phyloP scores from a whole-genome alignment of 2,329 filamentous ascomycete genomes.

The Fusarium sp. region DNA sequence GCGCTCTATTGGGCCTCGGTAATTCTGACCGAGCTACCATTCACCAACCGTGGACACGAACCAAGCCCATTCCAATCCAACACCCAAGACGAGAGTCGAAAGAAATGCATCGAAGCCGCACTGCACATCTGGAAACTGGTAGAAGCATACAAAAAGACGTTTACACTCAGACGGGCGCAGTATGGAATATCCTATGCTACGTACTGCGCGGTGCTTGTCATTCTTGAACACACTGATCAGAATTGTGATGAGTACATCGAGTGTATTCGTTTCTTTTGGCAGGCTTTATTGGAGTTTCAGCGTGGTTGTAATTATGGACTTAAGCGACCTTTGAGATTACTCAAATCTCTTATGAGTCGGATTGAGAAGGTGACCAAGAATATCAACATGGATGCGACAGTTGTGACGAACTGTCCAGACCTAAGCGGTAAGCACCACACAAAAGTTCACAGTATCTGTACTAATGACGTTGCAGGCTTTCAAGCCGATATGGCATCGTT shows the following conservation, averaged over 20 bases:
- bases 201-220: constrained; percentile 48
- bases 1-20: constrained; percentile 3
- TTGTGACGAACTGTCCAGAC: neutral
- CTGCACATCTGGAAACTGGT: constrained; percentile 58
- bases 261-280: constrained; percentile 4
- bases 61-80: constrained; percentile 58
- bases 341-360: neutral
- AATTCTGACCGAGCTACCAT: constrained; percentile 42
- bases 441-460: no score
- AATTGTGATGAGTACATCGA: constrained; percentile 1
- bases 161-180: constrained; percentile 60
- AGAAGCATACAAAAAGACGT: constrained; percentile 58
- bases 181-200: constrained; percentile 68
- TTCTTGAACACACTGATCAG: neutral
- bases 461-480: neutral
- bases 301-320: neutral
- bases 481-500: constrained; percentile 1
- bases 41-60: constrained; percentile 62
- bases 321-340: neutral
- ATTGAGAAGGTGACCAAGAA: constrained; percentile 1
- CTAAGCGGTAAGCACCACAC: neutral
- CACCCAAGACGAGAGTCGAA: constrained; percentile 8
- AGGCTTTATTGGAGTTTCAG: neutral
- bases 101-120: constrained; percentile 60
- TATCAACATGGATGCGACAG: constrained; percentile 3